Evolutionary conservation across 805 yeast species (phyloP).

Genomic region (Torulaspora quercuum): DNA sequence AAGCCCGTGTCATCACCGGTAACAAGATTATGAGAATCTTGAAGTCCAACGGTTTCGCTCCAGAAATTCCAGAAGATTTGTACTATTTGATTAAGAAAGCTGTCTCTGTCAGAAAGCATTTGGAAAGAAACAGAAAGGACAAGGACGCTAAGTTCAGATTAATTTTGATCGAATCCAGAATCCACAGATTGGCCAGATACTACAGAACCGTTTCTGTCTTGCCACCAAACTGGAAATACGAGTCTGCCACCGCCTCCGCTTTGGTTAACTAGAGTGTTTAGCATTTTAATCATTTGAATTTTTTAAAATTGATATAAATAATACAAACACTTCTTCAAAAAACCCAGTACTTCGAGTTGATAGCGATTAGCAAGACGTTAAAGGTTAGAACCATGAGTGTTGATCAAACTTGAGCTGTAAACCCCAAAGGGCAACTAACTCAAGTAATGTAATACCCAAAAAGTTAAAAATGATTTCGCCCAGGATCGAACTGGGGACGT

Average conservation of each 20-base stretch:
- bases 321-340: slow-evolving; percentile 2
- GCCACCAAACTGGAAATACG: slow-evolving; percentile 99
- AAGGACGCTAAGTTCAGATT: slow-evolving; percentile 99
- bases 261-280: slow-evolving; percentile 79
- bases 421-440: no score
- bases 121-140: slow-evolving; percentile 99
- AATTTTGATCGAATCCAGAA: slow-evolving; percentile 99
- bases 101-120: slow-evolving; percentile 99
- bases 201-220: slow-evolving; percentile 99
- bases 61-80: slow-evolving; percentile 99
- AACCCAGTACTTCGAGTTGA: no score
- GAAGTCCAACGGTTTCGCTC: slow-evolving; percentile 99
- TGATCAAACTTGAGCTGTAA: no score
- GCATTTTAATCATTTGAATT: slow-evolving; percentile 6
- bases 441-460: no score
- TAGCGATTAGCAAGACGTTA: no score
- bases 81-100: slow-evolving; percentile 99
- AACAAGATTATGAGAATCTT: slow-evolving; percentile 99
- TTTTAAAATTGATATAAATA: slow-evolving; percentile 3
- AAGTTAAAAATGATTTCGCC: slow-evolving; percentile 91
- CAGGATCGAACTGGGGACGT: slow-evolving; percentile 99
- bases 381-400: neutral
- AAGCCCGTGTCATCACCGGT: slow-evolving; percentile 96
- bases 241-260: slow-evolving; percentile 99
- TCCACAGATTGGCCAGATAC: slow-evolving; percentile 99